Evolutionary conservation across 352 stramenopile species (phyloP).

Genomic region (Phytophthora citrophthora): DNA sequence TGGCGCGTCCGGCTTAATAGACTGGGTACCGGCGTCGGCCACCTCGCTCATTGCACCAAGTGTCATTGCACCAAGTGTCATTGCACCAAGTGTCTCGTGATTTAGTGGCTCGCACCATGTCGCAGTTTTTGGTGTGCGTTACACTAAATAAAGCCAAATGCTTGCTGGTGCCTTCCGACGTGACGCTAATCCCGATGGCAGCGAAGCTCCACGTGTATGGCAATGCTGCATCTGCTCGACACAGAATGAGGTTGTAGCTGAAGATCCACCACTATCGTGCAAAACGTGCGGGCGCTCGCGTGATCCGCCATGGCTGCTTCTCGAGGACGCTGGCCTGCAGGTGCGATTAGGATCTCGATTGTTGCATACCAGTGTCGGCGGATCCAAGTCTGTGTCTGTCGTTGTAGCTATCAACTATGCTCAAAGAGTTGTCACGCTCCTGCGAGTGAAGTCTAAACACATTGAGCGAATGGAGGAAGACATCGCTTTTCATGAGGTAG

Average conservation of each 20-base stretch:
- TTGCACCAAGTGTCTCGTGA: no score
- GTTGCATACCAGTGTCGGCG: constrained; percentile 14
- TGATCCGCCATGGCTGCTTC: constrained; percentile 34
- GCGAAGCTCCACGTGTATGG: constrained; percentile 7
- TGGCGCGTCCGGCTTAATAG: constrained; percentile 10
- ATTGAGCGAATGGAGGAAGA: neutral
- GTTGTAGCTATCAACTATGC: constrained; percentile 33
- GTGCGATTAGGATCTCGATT: constrained; percentile 37
- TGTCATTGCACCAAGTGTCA: no score
- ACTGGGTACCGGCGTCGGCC: constrained; percentile 6
- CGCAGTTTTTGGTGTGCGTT: constrained; percentile 27
- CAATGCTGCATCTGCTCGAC: constrained; percentile 21
- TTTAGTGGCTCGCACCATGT: constrained; percentile 37
- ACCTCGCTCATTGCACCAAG: constrained; percentile 39
- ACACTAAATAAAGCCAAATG: constrained; percentile 7
- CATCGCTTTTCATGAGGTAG: constrained; percentile 35
- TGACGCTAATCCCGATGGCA: neutral
- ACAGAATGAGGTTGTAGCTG: neutral
- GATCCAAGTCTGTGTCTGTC: constrained; percentile 19
- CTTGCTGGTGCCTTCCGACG: constrained; percentile 14
- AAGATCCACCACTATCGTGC: neutral
- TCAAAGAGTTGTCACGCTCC: constrained; percentile 21
- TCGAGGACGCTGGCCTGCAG: constrained; percentile 29
- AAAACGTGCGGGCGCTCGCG: constrained; percentile 28
- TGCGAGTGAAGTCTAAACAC: constrained; percentile 22